A percentile compares a stretch with the other conserved stretches of the same genome.
Evolutionary conservation across 768 basidiomycete species (phyloP).

Genomic region (Hemileccinum impolitum): DNA sequence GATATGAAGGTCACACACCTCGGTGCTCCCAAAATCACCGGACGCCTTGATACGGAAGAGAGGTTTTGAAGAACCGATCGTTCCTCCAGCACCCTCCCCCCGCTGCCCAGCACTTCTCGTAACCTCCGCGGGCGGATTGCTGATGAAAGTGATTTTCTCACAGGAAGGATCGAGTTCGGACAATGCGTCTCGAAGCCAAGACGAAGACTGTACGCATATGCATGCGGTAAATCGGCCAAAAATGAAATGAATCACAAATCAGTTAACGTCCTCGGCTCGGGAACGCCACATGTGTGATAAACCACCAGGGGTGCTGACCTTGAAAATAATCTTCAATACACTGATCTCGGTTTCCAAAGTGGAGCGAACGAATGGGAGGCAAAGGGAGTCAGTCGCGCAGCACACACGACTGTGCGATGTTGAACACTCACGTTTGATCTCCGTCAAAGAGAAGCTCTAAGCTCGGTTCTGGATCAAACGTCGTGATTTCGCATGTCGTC

Average conservation of each 20-base stretch:
- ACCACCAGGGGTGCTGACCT: slow-evolving; percentile 40
- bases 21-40: slow-evolving; percentile 82
- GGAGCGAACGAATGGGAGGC: neutral
- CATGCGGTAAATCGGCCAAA: neutral
- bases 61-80: slow-evolving; percentile 35
- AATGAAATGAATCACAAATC: neutral
- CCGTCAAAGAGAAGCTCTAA: slow-evolving; percentile 78
- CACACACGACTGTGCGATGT: neutral
- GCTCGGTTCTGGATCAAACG: slow-evolving; percentile 79
- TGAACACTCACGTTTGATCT: slow-evolving; percentile 48
- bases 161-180: slow-evolving; percentile 88
- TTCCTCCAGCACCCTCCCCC: slow-evolving; percentile 8
- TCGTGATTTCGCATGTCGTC: slow-evolving; percentile 83
- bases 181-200: slow-evolving; percentile 91
- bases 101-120: slow-evolving; percentile 8
- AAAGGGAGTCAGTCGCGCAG: slow-evolving; percentile 7
- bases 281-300: neutral
- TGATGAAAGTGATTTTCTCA: slow-evolving; percentile 79
- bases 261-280: neutral
- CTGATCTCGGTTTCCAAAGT: slow-evolving; percentile 34
- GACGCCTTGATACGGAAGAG: slow-evolving; percentile 78
- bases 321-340: slow-evolving; percentile 80
- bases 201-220: slow-evolving; percentile 55
- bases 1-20: slow-evolving; percentile 43
- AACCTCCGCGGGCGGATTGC: slow-evolving; percentile 53